Percentiles rank a stretch among this genome's conserved stretches.
These are phyloP conservation scores for Daldinia loculata DNA, from an alignment of 495 filamentous ascomycete species.

Conservation along the genomic window DNA sequence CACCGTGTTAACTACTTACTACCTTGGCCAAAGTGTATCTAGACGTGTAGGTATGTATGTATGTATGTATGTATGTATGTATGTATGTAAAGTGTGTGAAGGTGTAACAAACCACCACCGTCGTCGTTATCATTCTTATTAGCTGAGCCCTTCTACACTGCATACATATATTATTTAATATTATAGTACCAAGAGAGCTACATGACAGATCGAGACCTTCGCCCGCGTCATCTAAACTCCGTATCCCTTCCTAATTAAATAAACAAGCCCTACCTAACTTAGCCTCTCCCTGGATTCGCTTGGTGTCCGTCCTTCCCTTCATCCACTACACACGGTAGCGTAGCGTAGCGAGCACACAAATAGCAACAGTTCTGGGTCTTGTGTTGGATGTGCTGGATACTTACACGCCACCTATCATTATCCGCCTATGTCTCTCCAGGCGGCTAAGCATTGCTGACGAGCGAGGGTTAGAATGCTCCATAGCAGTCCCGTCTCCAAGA, in stretches of 20 bases:
- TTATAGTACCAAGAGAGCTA: slow-evolving; percentile 3
- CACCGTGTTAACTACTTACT: slow-evolving; percentile 44
- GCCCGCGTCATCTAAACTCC: slow-evolving; percentile 17
- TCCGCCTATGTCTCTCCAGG: slow-evolving; percentile 30
- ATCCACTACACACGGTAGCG: slow-evolving; percentile 5
- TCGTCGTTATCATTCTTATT: slow-evolving; percentile 2
- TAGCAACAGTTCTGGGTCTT: background rate
- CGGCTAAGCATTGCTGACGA: slow-evolving; percentile 40
- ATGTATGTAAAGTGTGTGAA: background rate
- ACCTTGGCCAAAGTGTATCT: slow-evolving; percentile 16
- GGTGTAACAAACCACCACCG: slow-evolving; percentile 8
- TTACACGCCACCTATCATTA: slow-evolving; percentile 30
- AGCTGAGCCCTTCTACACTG: background rate
- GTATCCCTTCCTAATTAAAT: slow-evolving; percentile 18
- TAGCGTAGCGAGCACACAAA: slow-evolving; percentile 1
- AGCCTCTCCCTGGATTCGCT: slow-evolving; percentile 9
- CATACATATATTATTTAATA: background rate
- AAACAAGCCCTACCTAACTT: slow-evolving; percentile 11
- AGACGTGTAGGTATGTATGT: background rate
- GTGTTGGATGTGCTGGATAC: background rate
- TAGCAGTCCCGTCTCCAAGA: slow-evolving; percentile 7
- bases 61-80: background rate
- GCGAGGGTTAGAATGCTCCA: slow-evolving; percentile 12
- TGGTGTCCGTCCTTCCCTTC: slow-evolving; percentile 18
- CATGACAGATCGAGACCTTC: slow-evolving; percentile 21